Base-by-base conservation (phyloP, 345 rosid species). In the Populus euphratica region DNA sequence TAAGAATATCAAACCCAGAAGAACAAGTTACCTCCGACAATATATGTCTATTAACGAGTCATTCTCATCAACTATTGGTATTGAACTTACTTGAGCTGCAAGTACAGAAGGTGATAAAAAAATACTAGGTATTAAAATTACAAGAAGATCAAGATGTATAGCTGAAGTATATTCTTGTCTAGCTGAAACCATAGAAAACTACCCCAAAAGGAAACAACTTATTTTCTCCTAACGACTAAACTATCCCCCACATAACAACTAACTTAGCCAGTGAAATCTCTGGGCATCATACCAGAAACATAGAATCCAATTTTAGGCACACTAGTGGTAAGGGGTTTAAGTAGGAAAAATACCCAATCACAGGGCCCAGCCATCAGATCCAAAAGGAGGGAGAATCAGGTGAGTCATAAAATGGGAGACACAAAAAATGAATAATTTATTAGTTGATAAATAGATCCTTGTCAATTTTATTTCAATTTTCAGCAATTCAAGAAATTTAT, bases 41-140 rank as follows among this genome's bases (percentile, higher is more conserved):
- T 82, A 82, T 49, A 82, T 78, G 41, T 82, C 84, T 69, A 82
- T 33, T 44, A 82, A 78, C 0, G 84, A 78, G 64, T 82, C 81
- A 31, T 78, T 82, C 27, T 82, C 79, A 21, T 82, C 84, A 70
- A 82, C 81, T 70, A 82, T 75, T 43, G 84, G 84, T 70, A 82
- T 66, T 65, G 79, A 82, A 65, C 84, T 82, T 73, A 78, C 81
- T 73, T 66, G 81, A 44, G 81, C 84, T 82, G 84, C 78, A 70
- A 73, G 62, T 31, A 63, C 33, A 23, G 23, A 33, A 16, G 70
- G 54, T 10, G 6, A 54, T 29, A 44, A 54, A 61, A 36, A 8
- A 49, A 29, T 41, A 61, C 13, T 11, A 69, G 25, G 39, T 2
- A 68, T 69, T 25, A 63, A 39, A 49, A 25, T 10, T 62, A 56